phyloP scores from a whole-genome alignment of 2,329 filamentous ascomycete genomes.

The Pezicula rhizophila region DNA sequence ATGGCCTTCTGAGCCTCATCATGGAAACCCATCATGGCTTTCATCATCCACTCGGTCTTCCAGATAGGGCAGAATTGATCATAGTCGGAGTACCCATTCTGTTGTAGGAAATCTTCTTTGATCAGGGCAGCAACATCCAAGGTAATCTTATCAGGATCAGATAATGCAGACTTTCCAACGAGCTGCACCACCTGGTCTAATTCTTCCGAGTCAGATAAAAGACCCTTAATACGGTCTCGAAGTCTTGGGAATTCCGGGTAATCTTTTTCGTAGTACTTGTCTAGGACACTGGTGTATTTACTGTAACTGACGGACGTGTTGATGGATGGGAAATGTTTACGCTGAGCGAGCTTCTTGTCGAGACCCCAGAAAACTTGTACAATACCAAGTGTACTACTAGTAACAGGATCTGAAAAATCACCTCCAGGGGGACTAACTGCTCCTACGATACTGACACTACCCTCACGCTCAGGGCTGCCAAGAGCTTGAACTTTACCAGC shows the following conservation, averaged over 20 bases:
- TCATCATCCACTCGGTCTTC: slow-evolving; percentile 99
- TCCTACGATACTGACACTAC: slow-evolving; percentile 95
- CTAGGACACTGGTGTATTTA: slow-evolving; percentile 86
- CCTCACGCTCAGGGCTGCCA: slow-evolving; percentile 80
- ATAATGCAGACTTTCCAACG: slow-evolving; percentile 93
- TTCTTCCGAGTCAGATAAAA: slow-evolving; percentile 92
- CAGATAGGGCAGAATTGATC: slow-evolving; percentile 98
- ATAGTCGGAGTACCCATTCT: slow-evolving; percentile 98
- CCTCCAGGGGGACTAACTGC: slow-evolving; percentile 95
- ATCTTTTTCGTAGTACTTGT: slow-evolving; percentile 91
- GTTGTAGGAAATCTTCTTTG: slow-evolving; percentile 98
- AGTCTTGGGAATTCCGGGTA: slow-evolving; percentile 90
- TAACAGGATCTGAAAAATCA: slow-evolving; percentile 99
- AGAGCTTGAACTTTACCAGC: slow-evolving; percentile 81
- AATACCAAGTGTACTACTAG: slow-evolving; percentile 86
- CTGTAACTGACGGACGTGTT: slow-evolving; percentile 93
- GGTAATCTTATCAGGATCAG: slow-evolving; percentile 96
- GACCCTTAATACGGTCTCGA: slow-evolving; percentile 86
- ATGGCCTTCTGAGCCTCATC: slow-evolving; percentile 96
- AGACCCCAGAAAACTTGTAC: slow-evolving; percentile 99
- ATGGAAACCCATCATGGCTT: slow-evolving; percentile 96
- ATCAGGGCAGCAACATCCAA: slow-evolving; percentile 84
- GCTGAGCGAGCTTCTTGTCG: slow-evolving; percentile 98
- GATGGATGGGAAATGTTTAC: slow-evolving; percentile 98
- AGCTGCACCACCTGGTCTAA: slow-evolving; percentile 98